A percentile compares a stretch with the other conserved stretches of the same genome.
Conservation (phyloP, 2,329 filamentous ascomycete species). For the Clarireedia hainanense region DNA sequence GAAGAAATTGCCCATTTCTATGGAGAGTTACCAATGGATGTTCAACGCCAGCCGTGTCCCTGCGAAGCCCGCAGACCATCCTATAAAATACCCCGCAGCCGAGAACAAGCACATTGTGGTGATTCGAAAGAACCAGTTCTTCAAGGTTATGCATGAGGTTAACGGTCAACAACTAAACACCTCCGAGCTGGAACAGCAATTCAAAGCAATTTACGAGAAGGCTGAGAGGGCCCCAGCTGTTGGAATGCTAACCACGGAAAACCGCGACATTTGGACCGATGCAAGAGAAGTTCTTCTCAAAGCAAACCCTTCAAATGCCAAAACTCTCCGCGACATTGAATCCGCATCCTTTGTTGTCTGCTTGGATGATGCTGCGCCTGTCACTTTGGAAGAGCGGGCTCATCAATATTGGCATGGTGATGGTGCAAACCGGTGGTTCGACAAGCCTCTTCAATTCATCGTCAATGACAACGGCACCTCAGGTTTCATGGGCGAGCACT, state of each 20-base stretch:
- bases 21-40: constrained; percentile 99
- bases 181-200: constrained; percentile 83
- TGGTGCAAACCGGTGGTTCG: constrained; percentile 90
- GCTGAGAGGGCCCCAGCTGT: constrained; percentile 68
- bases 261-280: constrained; percentile 88
- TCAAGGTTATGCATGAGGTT: constrained; percentile 78
- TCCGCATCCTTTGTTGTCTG: constrained; percentile 86
- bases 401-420: constrained; percentile 98
- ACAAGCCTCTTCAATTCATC: constrained; percentile 98
- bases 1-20: constrained; percentile 94
- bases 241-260: constrained; percentile 80
- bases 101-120: constrained; percentile 83
- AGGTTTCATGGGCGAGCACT: constrained; percentile 97
- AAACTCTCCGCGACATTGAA: constrained; percentile 73
- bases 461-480: constrained; percentile 96
- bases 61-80: constrained; percentile 72
- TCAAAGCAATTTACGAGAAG: constrained; percentile 73
- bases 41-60: constrained; percentile 90
- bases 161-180: constrained; percentile 81
- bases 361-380: constrained; percentile 81
- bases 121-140: constrained; percentile 95
- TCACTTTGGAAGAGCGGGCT: constrained; percentile 91
- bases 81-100: constrained; percentile 67
- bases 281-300: constrained; percentile 69
- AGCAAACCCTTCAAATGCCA: constrained; percentile 71